These are phyloP conservation scores for Hysterangium stoloniferum DNA, from an alignment of 768 basidiomycete genomes.

Conservation along the genomic window DNA sequence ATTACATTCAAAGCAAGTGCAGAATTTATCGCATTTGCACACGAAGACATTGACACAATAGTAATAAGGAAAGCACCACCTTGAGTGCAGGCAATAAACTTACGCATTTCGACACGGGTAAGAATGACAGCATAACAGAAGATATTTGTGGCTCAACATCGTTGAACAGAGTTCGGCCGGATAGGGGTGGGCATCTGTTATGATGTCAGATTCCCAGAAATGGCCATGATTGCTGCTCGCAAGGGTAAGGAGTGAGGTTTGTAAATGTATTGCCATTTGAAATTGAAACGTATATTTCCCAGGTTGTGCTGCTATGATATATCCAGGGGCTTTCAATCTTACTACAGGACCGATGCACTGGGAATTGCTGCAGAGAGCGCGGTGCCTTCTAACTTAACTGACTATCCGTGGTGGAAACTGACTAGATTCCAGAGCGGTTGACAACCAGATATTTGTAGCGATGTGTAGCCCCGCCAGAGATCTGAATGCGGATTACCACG, in stretches of 20 bases:
- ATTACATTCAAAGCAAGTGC: conserved; percentile 73
- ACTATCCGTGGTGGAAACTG: too few relatives aligned
- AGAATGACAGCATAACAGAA: background rate
- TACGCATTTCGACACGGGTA: conserved; percentile 87
- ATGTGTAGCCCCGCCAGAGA: conserved; percentile 97
- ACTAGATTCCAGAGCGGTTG: conserved; percentile 64
- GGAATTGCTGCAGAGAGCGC: conserved; percentile 81
- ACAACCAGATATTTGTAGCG: conserved; percentile 93
- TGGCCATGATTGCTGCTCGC: conserved; percentile 85
- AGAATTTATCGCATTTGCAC: background rate
- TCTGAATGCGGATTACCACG: conserved; percentile 75
- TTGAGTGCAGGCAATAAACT: conserved; percentile 66
- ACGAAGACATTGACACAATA: conserved; percentile 8
- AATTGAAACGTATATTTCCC: background rate
- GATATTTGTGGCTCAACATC: background rate
- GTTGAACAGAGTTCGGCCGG: conserved; percentile 80
- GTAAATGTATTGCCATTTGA: background rate
- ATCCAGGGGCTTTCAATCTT: conserved; percentile 91
- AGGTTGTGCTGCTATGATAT: conserved; percentile 86
- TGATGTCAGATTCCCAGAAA: conserved; percentile 90
- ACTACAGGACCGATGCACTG: conserved; percentile 96
- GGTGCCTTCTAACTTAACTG: conserved; percentile 49
- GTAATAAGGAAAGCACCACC: conserved; percentile 73
- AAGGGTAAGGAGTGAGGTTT: conserved; percentile 46
- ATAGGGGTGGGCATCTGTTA: conserved; percentile 96